Conservation (phyloP, 495 filamentous ascomycete genomes). For the Lophium mytilinum region DNA sequence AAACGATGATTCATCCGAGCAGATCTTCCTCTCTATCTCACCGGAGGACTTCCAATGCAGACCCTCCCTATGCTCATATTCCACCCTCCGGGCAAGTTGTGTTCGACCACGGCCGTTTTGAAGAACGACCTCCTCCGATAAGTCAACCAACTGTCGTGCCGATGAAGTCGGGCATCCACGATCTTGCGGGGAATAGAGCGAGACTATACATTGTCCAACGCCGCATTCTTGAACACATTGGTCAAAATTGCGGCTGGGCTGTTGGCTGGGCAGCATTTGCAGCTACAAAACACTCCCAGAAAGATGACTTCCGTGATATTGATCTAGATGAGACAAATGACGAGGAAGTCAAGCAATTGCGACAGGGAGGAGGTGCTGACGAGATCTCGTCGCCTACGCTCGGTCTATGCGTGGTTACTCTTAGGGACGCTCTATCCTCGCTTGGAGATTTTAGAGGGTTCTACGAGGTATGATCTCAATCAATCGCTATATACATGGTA, state of each 20-base stretch:
- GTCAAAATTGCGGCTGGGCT: constrained; percentile 64
- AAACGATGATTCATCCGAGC: constrained; percentile 56
- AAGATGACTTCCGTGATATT: constrained; percentile 49
- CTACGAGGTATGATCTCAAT: constrained; percentile 21
- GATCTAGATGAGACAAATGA: constrained; percentile 36
- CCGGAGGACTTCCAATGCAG: constrained; percentile 10
- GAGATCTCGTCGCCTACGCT: constrained; percentile 3
- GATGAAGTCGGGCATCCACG: constrained; percentile 53
- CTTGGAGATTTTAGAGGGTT: constrained; percentile 21
- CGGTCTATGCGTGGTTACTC: constrained; percentile 13
- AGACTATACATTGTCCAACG: constrained; percentile 74
- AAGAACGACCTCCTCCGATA: constrained; percentile 14
- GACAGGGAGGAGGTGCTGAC: constrained; percentile 29
- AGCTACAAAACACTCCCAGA: constrained; percentile 42
- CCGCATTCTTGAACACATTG: constrained; percentile 67
- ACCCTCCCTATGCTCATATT: constrained; percentile 21
- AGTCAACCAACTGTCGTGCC: constrained; percentile 7
- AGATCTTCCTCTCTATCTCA: constrained; percentile 43
- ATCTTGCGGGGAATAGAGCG: constrained; percentile 73
- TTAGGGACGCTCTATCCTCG: constrained; percentile 19
- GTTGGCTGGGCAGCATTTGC: constrained; percentile 65
- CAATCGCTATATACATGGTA: neutral
- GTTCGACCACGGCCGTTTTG: constrained; percentile 20
- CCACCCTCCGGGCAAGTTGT: constrained; percentile 19
- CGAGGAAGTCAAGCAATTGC: constrained; percentile 12